Evolutionary conservation across 1,284 basidiomycete genomes (phyloP).

Genomic region (Austropuccinia psidii): DNA sequence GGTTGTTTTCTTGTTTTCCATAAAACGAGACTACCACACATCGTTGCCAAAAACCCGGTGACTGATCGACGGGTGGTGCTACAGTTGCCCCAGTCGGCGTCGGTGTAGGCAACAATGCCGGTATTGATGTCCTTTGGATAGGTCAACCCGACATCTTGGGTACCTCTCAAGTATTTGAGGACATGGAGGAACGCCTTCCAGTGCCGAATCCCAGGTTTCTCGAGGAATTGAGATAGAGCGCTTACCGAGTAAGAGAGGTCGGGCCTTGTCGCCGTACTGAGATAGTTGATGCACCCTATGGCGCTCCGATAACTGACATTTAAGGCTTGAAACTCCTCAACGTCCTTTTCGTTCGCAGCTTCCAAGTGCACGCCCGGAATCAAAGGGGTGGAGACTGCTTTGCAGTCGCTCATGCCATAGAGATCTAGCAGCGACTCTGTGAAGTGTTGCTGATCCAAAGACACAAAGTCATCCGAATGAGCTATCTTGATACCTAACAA

Average conservation of each 20-base stretch:
- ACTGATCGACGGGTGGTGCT: not conserved
- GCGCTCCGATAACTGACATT: not conserved
- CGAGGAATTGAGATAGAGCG: slow-evolving; percentile 4
- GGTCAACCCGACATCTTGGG: not conserved
- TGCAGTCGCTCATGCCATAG: not conserved
- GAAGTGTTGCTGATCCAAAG: not conserved
- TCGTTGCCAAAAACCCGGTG: not conserved
- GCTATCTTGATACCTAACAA: slow-evolving; percentile 20
- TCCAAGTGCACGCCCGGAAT: not conserved
- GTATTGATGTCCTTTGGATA: too few relatives aligned
- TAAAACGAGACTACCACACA: not conserved
- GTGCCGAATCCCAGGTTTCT: not conserved
- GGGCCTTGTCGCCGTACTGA: not conserved
- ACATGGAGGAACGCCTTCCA: not conserved
- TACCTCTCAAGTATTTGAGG: not conserved
- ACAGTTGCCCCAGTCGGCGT: not conserved
- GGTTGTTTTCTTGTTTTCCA: slow-evolving; percentile 2
- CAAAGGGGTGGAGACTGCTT: not conserved
- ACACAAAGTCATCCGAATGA: not conserved
- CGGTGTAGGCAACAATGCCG: too few relatives aligned
- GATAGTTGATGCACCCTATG: not conserved
- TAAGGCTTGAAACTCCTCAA: not conserved
- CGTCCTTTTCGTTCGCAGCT: not conserved
- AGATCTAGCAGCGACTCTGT: not conserved
- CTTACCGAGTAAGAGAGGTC: not conserved